Conservation (phyloP, 768 basidiomycete genomes). For the Tulasnella sp. region DNA sequence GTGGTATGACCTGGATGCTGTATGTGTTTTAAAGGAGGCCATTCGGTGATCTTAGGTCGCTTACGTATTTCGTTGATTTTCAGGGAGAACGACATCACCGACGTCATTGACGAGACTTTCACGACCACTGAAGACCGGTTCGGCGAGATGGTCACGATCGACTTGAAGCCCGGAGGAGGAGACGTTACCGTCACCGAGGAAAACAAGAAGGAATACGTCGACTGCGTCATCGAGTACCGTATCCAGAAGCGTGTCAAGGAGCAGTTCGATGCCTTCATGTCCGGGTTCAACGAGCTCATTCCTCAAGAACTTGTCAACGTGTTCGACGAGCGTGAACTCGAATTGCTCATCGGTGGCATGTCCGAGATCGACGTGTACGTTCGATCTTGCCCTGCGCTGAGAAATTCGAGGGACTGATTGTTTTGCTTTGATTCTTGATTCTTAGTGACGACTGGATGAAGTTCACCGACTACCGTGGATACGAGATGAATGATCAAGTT, state of each 20-base stretch:
- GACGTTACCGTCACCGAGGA: constrained; percentile 89
- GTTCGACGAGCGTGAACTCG: constrained; percentile 96
- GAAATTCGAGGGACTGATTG: constrained; percentile 4
- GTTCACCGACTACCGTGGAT: constrained; percentile 97
- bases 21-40: constrained; percentile 41
- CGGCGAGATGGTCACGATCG: constrained; percentile 96
- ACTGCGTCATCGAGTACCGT: constrained; percentile 90
- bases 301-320: constrained; percentile 97
- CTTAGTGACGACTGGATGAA: constrained; percentile 94
- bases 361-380: constrained; percentile 96
- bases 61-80: background rate
- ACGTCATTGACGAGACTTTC: constrained; percentile 96
- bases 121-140: constrained; percentile 96
- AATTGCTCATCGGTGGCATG: constrained; percentile 97
- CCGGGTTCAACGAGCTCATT: constrained; percentile 98
- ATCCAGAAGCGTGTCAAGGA: constrained; percentile 97
- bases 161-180: constrained; percentile 83
- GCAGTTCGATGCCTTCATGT: constrained; percentile 99
- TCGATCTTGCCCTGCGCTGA: background rate
- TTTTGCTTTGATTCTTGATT: constrained; percentile 4
- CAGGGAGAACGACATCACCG: constrained; percentile 97
- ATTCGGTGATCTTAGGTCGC: background rate
- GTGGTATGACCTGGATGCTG: constrained; percentile 99
- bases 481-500: constrained; percentile 90
- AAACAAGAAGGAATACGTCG: constrained; percentile 99